Base-by-base conservation (phyloP, 202 grass and related monocot genomes). In the Musa balbisiana region DNA sequence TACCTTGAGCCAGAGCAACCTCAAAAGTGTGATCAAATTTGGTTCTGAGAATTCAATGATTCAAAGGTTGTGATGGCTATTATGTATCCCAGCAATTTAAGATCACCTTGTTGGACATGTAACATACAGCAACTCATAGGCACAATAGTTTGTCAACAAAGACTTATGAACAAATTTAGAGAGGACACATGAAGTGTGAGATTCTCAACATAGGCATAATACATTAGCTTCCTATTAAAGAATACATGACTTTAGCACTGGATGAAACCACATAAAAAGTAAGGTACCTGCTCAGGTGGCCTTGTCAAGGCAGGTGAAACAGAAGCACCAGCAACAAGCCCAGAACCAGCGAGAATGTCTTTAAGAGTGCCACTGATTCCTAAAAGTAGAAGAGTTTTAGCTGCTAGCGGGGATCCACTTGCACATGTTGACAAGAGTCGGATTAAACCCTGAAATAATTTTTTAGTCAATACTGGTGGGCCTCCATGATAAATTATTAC, bases 311-410 rank as follows among this genome's bases (percentile, higher is more conserved):
- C 80, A 78, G 89, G 89, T 13, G 87, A 82, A 33, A 92, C 92
- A 60, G 80, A 81, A 64, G 80, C 69, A 53, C 89, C 85, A 82
- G 87, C 73, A 78, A 92, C 78, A 54, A 92, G 81, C 19, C 87
- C 92, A 84, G 87, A 92, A 64, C 87, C 84, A 62, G 82, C 88
- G 75, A 96, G 89, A 67, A 96, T 90, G 71, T 96, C 92, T 89
- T 92, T 92, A 67, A 92, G 80, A 52, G 85, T 96, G 51, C 92
- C 87, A 60, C 85, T 96, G 62, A 96, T 83, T 83, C 89, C 92
- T 69, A 90, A 74, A 76, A 92, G 85, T 26, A 96, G 81, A 80
- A 96, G 92, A 71, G 85, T 92, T 92, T 96, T 96, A 78, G 85
- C 81, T 77, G 85, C 87, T 72, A 96, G 77, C 8, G 75, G 64